Conservation (phyloP, 2,329 filamentous ascomycete species). For the Epichloe festucae region DNA sequence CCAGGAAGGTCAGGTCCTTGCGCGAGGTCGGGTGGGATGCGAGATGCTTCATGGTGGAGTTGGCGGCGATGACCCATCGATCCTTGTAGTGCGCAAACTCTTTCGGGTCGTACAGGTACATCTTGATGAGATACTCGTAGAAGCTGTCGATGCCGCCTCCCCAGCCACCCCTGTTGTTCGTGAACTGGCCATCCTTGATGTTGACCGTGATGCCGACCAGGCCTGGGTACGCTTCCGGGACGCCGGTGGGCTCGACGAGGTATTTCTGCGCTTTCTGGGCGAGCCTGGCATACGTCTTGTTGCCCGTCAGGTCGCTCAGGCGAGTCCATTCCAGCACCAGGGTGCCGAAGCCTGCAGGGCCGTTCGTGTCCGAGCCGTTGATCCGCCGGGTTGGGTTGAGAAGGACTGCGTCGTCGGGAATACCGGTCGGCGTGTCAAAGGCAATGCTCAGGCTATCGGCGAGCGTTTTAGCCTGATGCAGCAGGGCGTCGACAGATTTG, state of each 20-base stretch:
- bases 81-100: slow-evolving; percentile 55
- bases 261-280: slow-evolving; percentile 56
- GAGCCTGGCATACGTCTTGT: slow-evolving; percentile 52
- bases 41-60: slow-evolving; percentile 62
- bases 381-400: slow-evolving; percentile 39
- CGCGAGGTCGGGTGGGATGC: slow-evolving; percentile 51
- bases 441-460: slow-evolving; percentile 63
- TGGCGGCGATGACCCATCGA: slow-evolving; percentile 61
- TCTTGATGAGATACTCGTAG: slow-evolving; percentile 87
- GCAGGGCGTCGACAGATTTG: slow-evolving; percentile 39
- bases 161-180: slow-evolving; percentile 60
- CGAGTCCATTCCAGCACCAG: slow-evolving; percentile 76
- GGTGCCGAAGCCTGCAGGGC: slow-evolving; percentile 64
- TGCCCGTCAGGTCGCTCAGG: slow-evolving; percentile 60
- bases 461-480: slow-evolving; percentile 54
- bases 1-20: slow-evolving; percentile 61
- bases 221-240: slow-evolving; percentile 61
- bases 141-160: slow-evolving; percentile 64
- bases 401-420: slow-evolving; percentile 57
- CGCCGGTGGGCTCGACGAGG: slow-evolving; percentile 48
- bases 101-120: slow-evolving; percentile 64
- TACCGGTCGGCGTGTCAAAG: slow-evolving; percentile 62
- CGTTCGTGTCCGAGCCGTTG: slow-evolving; percentile 45
- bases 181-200: slow-evolving; percentile 51
- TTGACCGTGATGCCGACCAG: slow-evolving; percentile 57